A percentile compares a stretch with the other conserved stretches of the same genome.
Conservation (phyloP, 352 stramenopile genomes). For the Pythium brassicae region DNA sequence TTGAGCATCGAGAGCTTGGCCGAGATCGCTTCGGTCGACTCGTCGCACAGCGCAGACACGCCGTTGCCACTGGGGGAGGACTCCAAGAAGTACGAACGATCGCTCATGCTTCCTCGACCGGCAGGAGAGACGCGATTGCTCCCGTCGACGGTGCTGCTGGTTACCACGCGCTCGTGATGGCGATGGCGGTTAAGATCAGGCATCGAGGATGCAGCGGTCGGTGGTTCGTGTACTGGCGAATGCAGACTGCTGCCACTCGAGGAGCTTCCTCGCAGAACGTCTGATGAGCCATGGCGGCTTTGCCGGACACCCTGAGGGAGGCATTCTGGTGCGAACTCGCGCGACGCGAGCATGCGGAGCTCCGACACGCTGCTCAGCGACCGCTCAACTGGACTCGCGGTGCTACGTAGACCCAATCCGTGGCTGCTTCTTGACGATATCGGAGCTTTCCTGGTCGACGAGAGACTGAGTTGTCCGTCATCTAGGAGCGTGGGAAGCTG, state of each 20-base stretch:
- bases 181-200: not conserved
- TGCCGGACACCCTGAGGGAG: not conserved
- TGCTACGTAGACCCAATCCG: not conserved
- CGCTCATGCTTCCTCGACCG: constrained; percentile 24
- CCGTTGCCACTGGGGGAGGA: not conserved
- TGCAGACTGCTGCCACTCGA: not conserved
- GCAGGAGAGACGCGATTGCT: constrained; percentile 1
- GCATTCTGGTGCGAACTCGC: constrained; percentile 1
- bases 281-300: not conserved
- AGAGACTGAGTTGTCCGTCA: constrained; percentile 26
- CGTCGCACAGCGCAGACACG: not conserved
- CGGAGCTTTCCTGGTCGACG: not conserved
- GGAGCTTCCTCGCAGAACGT: not conserved
- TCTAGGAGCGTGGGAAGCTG: constrained; percentile 29
- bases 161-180: not conserved
- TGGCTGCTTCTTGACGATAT: constrained; percentile 3
- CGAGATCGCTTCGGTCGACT: constrained; percentile 1
- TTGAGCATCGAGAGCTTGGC: constrained; percentile 59
- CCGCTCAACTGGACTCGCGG: constrained; percentile 13
- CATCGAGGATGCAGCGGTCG: not conserved
- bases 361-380: constrained; percentile 38
- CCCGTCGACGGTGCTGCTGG: not conserved
- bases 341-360: constrained; percentile 27
- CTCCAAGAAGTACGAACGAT: constrained; percentile 34
- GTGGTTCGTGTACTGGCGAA: not conserved